A percentile compares a stretch with the other conserved stretches of the same genome.
Conservation (phyloP, 148 eudicot genomes). For the Cornus kousa region DNA sequence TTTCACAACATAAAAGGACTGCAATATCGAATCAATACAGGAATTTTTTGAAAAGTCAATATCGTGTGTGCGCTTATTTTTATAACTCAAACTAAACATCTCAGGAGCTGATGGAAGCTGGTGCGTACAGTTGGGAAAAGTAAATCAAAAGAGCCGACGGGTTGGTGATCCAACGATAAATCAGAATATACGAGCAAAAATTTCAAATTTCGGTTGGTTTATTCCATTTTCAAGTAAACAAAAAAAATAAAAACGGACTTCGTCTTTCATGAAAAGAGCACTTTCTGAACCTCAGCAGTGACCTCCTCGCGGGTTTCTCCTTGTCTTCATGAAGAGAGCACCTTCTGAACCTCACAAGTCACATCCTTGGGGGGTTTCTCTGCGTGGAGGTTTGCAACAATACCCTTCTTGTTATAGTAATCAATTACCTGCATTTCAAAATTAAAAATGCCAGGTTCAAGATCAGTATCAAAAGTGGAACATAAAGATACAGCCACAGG, state of each 20-base stretch:
- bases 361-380: constrained; percentile 23
- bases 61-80: background rate
- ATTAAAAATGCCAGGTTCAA: background rate
- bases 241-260: background rate
- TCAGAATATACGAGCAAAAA: background rate
- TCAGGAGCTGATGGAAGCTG: too few relatives aligned
- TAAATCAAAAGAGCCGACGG: too few relatives aligned
- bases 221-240: background rate
- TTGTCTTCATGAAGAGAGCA: background rate
- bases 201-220: background rate
- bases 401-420: constrained; percentile 57
- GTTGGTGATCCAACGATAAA: too few relatives aligned
- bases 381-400: constrained; percentile 61
- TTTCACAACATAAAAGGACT: background rate
- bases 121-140: too few relatives aligned
- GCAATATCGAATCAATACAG: background rate
- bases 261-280: background rate
- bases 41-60: too few relatives aligned
- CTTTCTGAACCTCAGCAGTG: background rate
- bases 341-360: background rate
- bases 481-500: background rate
- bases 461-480: background rate
- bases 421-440: constrained; percentile 36
- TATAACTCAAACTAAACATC: background rate
- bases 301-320: too few relatives aligned